Conservation (phyloP, 2,329 filamentous ascomycete species). For the Tetracladium maxilliforme region DNA sequence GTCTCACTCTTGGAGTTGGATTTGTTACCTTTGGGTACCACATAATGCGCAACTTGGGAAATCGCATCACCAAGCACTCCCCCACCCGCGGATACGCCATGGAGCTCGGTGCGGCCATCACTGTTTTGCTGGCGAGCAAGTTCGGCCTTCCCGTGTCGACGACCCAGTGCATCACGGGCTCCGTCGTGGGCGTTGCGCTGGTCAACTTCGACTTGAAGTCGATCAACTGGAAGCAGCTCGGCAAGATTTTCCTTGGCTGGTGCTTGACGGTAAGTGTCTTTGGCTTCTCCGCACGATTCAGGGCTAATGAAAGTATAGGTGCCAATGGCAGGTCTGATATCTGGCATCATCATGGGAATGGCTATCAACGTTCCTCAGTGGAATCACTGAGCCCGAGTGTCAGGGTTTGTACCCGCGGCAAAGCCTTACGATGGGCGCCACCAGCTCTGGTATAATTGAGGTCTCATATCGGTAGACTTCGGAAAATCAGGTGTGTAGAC, state of each 20-base stretch:
- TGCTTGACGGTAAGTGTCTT: too few relatives aligned
- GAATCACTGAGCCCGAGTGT: too few relatives aligned
- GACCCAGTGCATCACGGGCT: constrained; percentile 12
- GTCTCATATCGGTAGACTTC: too few relatives aligned
- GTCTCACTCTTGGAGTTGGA: constrained; percentile 19
- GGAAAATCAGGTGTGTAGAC: too few relatives aligned
- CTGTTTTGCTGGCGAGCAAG: constrained; percentile 17
- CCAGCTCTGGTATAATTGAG: too few relatives aligned
- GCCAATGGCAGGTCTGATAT: too few relatives aligned
- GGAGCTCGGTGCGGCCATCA: constrained; percentile 24
- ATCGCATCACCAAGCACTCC: constrained; percentile 22
- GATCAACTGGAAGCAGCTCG: constrained; percentile 13
- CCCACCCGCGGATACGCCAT: constrained; percentile 20
- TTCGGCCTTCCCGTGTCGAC: constrained; percentile 18
- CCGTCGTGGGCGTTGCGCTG: constrained; percentile 11
- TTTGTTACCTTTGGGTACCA: constrained; percentile 24
- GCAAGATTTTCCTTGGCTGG: constrained; percentile 13
- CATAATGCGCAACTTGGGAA: constrained; percentile 22
- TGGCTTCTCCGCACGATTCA: too few relatives aligned
- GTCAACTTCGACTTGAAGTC: constrained; percentile 9
- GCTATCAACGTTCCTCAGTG: too few relatives aligned
- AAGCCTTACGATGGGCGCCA: too few relatives aligned
- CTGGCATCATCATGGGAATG: too few relatives aligned
- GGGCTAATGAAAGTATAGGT: too few relatives aligned
- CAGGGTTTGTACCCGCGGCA: too few relatives aligned